These are phyloP conservation scores for Martiniozyma asiatica DNA, from an alignment of 1,139 yeast species.

Conservation along the genomic window DNA sequence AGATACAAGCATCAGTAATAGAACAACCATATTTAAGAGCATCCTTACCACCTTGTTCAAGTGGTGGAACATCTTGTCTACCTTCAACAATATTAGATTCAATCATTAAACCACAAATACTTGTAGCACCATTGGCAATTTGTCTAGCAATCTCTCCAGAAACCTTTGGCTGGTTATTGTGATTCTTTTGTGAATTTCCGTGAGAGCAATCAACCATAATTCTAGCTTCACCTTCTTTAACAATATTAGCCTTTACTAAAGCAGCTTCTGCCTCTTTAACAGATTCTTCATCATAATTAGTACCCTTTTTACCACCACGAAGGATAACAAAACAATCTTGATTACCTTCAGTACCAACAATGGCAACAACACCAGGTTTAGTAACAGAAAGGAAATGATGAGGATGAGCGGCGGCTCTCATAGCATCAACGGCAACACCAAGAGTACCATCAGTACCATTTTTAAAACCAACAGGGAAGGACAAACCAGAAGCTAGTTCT, in stretches of 20 bases:
- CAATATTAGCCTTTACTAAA: slow-evolving; percentile 42
- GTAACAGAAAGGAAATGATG: slow-evolving; percentile 98
- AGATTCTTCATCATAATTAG: slow-evolving; percentile 77
- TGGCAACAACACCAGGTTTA: slow-evolving; percentile 92
- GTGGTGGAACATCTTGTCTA: slow-evolving; percentile 77
- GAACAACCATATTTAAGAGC: slow-evolving; percentile 81
- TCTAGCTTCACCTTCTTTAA: slow-evolving; percentile 42
- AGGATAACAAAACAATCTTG: slow-evolving; percentile 79
- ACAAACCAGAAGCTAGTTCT: slow-evolving; percentile 90
- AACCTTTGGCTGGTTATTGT: slow-evolving; percentile 89
- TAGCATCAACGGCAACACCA: slow-evolving; percentile 90
- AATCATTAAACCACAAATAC: slow-evolving; percentile 90
- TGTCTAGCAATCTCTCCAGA: slow-evolving; percentile 72
- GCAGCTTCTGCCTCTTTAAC: slow-evolving; percentile 66
- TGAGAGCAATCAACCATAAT: slow-evolving; percentile 98
- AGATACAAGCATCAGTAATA: slow-evolving; percentile 93
- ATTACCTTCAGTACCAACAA: slow-evolving; percentile 91
- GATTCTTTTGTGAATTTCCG: slow-evolving; percentile 86
- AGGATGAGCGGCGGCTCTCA: slow-evolving; percentile 79
- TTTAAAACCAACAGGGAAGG: slow-evolving; percentile 97
- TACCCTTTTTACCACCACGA: slow-evolving; percentile 91
- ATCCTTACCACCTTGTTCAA: slow-evolving; percentile 52
- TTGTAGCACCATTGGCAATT: slow-evolving; percentile 58
- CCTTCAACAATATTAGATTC: slow-evolving; percentile 89
- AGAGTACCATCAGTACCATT: slow-evolving; percentile 96